Evolutionary conservation across 177 flowering plant species (phyloP), one percentile per base, ranked within the genome.

Genomic region (Vitis hybrid): DNA sequence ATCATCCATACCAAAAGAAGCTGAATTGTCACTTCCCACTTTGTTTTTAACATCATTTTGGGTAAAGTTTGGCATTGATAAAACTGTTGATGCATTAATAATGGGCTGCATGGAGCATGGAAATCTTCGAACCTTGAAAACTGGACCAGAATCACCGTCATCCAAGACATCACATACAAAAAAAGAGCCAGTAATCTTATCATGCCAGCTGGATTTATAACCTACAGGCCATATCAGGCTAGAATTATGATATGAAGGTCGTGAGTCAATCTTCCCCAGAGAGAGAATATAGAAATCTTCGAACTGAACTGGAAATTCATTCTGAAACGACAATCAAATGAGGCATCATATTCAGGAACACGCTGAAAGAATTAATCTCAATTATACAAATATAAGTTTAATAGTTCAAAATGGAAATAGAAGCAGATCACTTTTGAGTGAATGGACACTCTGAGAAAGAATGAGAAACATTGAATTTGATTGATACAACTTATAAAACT

Each of bases 131-230:
- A 93, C 89, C 80, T 71, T 88, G 74, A 93, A 95, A 65, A 87
- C 40, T 55, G 98, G 99, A 64, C 98, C 99, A 79, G 78, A 19
- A 69, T 81, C 87, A 79, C 96, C 99, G 65, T 97, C 98, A 75
- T 95, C 97, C 24, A 72, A 68, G 52, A 93, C 91, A 60, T 90
- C 88, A 74, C 89, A 90, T 2, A 75, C 69, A 73, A 95, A 91
- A 73, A 95, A 69, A 46, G 99, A 95, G 46, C 98, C 97, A 4
- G 97, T 91, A 61, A 89, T 68, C 76, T 77, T 90, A 70, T 95
- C 99, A 79, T 95, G 99, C 97, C 97, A 95, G 82, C 88, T 77
- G 51, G 97, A 90, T 67, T 67, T 87, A 81, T 85, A 95, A 69
- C 99, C 98, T 9, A 91, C 79, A 19, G 98, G 99, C 86, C 83